Conservation (phyloP, 2,329 filamentous ascomycete genomes). For the Stachybotrys chartarum region DNA sequence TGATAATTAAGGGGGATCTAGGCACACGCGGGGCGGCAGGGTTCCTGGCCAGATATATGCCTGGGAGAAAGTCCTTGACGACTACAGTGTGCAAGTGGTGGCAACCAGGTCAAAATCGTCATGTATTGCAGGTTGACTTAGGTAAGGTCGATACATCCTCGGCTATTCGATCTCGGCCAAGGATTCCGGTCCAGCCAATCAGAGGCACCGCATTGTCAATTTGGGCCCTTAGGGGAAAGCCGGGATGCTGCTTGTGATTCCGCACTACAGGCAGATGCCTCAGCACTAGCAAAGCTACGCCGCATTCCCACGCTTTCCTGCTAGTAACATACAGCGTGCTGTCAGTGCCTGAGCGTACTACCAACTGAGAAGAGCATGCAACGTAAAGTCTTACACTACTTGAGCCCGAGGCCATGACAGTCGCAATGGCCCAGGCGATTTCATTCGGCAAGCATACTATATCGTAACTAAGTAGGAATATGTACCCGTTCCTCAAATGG, state of each 20-base stretch:
- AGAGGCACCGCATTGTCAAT: not conserved
- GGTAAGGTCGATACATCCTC: not conserved
- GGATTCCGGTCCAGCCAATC: not conserved
- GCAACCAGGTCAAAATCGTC: not conserved
- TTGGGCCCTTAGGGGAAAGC: not conserved
- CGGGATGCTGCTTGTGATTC: not conserved
- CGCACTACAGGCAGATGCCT: too few relatives aligned
- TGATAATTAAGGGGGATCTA: not conserved
- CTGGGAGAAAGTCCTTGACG: not conserved
- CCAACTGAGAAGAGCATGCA: too few relatives aligned
- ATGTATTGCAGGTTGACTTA: not conserved
- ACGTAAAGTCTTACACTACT: too few relatives aligned
- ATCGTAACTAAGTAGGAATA: too few relatives aligned
- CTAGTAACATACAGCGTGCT: too few relatives aligned
- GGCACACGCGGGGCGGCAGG: not conserved
- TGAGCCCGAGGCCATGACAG: too few relatives aligned
- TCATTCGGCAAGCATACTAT: too few relatives aligned
- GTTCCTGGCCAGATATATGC: not conserved
- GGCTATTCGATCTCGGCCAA: not conserved
- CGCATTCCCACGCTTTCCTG: too few relatives aligned
- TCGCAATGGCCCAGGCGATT: too few relatives aligned
- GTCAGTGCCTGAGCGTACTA: too few relatives aligned
- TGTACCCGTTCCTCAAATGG: too few relatives aligned
- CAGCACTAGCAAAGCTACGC: too few relatives aligned
- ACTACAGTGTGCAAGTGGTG: not conserved